Conservation (phyloP, 2,329 filamentous ascomycete species). For the Pseudocercospora ulei region DNA sequence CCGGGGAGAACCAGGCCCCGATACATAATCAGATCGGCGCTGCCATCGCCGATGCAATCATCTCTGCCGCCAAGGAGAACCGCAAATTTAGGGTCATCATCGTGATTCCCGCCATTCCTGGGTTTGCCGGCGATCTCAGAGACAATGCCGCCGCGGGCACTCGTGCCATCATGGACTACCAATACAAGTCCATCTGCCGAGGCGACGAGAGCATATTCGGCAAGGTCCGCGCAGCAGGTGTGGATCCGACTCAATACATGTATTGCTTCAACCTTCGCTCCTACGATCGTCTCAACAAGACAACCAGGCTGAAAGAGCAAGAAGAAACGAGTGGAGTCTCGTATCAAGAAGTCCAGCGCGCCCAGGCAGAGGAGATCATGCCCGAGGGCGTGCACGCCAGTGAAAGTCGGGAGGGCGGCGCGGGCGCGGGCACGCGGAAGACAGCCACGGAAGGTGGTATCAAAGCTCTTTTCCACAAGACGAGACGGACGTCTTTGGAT, state of each 20-base stretch:
- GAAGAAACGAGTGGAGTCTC: conserved; percentile 73
- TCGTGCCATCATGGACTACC: conserved; percentile 94
- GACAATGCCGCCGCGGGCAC: conserved; percentile 77
- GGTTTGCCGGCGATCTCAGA: conserved; percentile 83
- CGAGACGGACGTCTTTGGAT: conserved; percentile 29
- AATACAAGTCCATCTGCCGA: conserved; percentile 90
- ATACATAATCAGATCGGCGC: conserved; percentile 79
- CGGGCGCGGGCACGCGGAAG: conserved; percentile 31
- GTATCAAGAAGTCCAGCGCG: conserved; percentile 78
- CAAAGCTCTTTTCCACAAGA: conserved; percentile 29
- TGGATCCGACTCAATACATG: conserved; percentile 70
- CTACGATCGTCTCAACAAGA: conserved; percentile 86
- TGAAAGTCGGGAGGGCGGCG: conserved; percentile 22
- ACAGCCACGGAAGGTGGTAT: conserved; percentile 25
- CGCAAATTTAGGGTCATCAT: conserved; percentile 87
- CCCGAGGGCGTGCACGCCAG: conserved; percentile 56
- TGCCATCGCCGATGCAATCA: conserved; percentile 82
- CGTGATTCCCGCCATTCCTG: conserved; percentile 81
- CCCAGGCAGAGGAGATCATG: conserved; percentile 84
- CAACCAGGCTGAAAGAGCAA: conserved; percentile 58
- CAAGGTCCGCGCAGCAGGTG: conserved; percentile 60
- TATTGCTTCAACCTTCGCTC: conserved; percentile 91
- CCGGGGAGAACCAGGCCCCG: conserved; percentile 73
- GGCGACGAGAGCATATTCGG: conserved; percentile 86
- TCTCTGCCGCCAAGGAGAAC: conserved; percentile 67